Conservation (phyloP, 345 rosid genomes). For the Arabidopsis arenosa region DNA sequence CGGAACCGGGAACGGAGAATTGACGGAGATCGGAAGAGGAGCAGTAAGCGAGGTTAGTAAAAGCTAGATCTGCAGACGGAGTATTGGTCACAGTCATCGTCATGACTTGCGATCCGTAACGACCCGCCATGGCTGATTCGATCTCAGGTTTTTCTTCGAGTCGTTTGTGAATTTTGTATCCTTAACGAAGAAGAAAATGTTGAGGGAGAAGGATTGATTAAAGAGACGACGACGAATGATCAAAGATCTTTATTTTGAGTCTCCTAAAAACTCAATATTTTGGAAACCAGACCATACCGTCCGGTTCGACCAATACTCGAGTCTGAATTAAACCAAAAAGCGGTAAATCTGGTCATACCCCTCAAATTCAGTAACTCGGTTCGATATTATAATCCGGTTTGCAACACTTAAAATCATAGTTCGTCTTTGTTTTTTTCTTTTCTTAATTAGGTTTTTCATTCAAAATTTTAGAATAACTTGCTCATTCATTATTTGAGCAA, state of each 20-base stretch:
- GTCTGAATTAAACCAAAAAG: neutral
- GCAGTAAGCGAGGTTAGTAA: constrained; percentile 89
- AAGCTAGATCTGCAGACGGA: constrained; percentile 78
- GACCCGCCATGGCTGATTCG: constrained; percentile 60
- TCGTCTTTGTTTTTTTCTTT: no score
- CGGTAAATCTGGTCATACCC: neutral
- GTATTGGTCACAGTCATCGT: constrained; percentile 79
- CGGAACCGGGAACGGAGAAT: constrained; percentile 81
- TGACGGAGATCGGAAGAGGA: constrained; percentile 80
- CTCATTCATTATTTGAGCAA: no score
- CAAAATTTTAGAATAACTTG: no score
- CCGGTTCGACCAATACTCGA: neutral
- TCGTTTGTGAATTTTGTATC: constrained; percentile 13
- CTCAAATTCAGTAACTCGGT: no score
- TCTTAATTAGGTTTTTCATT: no score
- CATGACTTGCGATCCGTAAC: constrained; percentile 55
- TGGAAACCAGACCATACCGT: neutral
- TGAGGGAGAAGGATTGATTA: neutral
- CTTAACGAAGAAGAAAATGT: constrained; percentile 33
- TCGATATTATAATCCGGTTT: neutral
- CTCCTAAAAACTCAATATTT: neutral
- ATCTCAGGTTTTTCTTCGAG: constrained; percentile 11
- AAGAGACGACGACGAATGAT: neutral
- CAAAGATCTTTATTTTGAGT: neutral
- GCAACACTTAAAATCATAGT: neutral